A percentile compares a stretch with the other conserved stretches of the same genome.
phyloP scores from a whole-genome alignment of 2,329 filamentous ascomycete genomes.

The Paracamarosporium sp. region DNA sequence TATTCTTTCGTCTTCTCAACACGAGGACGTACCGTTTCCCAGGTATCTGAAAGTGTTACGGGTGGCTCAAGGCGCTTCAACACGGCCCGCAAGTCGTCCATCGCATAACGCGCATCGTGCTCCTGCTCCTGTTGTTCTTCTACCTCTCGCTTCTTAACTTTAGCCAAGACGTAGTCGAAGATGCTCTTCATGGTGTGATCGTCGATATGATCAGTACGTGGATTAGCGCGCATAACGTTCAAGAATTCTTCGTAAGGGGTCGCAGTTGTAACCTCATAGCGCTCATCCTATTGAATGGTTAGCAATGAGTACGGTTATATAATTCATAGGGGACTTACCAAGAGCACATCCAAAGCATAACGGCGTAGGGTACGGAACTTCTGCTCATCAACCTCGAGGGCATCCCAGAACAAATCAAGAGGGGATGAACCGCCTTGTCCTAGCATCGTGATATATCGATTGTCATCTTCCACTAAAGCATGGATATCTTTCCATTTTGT shows the following conservation, averaged over 20 bases:
- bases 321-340: conserved; percentile 66
- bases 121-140: conserved; percentile 84
- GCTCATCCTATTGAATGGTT: conserved; percentile 71
- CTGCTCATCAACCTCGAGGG: conserved; percentile 91
- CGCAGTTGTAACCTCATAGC: conserved; percentile 85
- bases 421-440: conserved; percentile 85
- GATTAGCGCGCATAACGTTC: conserved; percentile 81
- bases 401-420: conserved; percentile 94
- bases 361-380: conserved; percentile 82
- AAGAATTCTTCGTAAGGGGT: conserved; percentile 91
- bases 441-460: conserved; percentile 82
- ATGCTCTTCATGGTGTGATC: conserved; percentile 79
- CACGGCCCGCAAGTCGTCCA: conserved; percentile 82
- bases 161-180: conserved; percentile 87
- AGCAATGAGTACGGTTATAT: conserved; percentile 3
- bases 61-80: conserved; percentile 93
- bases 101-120: conserved; percentile 81
- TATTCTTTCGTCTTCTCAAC: conserved; percentile 85
- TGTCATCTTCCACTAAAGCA: conserved; percentile 77
- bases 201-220: conserved; percentile 86
- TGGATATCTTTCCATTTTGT: conserved; percentile 88
- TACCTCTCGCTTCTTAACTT: conserved; percentile 80
- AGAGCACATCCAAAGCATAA: conserved; percentile 84
- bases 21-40: conserved; percentile 83
- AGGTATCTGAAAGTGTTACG: conserved; percentile 78